Evolutionary conservation across 164 flowering plant species (phyloP).

Genomic region (Annona squamosa): DNA sequence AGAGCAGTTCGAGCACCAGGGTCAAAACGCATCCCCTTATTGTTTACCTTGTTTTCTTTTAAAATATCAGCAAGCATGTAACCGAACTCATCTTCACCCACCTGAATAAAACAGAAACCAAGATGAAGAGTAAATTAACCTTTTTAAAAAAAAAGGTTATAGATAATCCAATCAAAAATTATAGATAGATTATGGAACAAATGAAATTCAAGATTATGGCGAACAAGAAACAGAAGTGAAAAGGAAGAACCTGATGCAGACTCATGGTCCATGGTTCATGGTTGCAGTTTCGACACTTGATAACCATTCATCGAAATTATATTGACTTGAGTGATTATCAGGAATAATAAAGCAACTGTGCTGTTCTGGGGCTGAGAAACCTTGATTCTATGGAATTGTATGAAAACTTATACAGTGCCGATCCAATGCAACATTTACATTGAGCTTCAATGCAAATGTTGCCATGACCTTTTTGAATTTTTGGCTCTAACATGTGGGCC

Average conservation of each 20-base stretch:
- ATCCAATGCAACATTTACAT: too few species aligned
- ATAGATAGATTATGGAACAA: background rate
- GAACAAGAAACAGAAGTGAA: background rate
- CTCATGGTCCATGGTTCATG: background rate
- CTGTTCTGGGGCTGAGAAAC: too few species aligned
- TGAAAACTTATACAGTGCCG: too few species aligned
- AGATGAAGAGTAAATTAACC: background rate
- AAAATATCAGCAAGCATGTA: conserved; percentile 93
- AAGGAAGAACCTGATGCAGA: background rate
- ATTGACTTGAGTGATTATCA: background rate
- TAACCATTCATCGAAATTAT: background rate
- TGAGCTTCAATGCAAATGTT: background rate
- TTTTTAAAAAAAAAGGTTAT: background rate
- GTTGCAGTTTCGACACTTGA: conserved; percentile 1
- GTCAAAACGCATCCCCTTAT: conserved; percentile 87
- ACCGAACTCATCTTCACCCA: conserved; percentile 97
- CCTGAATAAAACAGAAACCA: conserved; percentile 35
- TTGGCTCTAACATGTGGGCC: background rate
- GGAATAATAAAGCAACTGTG: background rate
- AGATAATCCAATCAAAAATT: background rate
- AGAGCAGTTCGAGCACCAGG: conserved; percentile 96
- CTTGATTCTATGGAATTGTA: too few species aligned
- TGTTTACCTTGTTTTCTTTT: conserved; percentile 84
- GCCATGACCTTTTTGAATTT: background rate
- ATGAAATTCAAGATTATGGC: background rate